A percentile compares a stretch with the other conserved stretches of the same genome.
Conservation (phyloP, 2,329 filamentous ascomycete species). For the Hypoxylon sp. region DNA sequence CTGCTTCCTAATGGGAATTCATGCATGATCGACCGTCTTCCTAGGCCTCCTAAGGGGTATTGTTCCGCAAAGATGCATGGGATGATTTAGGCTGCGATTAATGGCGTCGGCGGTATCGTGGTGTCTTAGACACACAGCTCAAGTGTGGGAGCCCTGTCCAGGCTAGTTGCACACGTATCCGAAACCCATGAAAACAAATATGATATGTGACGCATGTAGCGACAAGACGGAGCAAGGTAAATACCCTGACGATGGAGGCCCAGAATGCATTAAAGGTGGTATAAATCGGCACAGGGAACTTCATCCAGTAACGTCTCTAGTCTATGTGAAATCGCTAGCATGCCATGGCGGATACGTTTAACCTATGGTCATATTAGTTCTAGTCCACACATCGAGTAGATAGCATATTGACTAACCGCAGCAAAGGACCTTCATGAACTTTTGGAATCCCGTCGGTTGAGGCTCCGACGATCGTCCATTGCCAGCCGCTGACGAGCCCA, state of each 20-base stretch:
- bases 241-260: conserved; percentile 39
- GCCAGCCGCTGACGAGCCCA: conserved; percentile 70
- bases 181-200: conserved; percentile 31
- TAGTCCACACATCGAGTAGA: neutral
- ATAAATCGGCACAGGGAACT: conserved; percentile 47
- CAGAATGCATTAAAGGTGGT: conserved; percentile 53
- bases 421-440: conserved; percentile 93
- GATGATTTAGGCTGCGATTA: conserved; percentile 22
- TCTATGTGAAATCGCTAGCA: conserved; percentile 53
- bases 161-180: conserved; percentile 21
- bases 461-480: conserved; percentile 73
- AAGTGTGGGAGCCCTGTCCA: conserved; percentile 7
- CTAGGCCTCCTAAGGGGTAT: conserved; percentile 24
- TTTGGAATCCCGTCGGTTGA: conserved; percentile 87
- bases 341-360: conserved; percentile 48
- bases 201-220: conserved; percentile 35
- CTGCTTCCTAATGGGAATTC: conserved; percentile 42
- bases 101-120: conserved; percentile 16
- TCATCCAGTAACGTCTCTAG: conserved; percentile 52
- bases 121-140: conserved; percentile 14
- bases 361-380: conserved; percentile 41
- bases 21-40: conserved; percentile 37
- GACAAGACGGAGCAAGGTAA: conserved; percentile 44
- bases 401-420: conserved; percentile 74
- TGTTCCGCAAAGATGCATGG: conserved; percentile 29